Base-by-base conservation (phyloP, 2,329 filamentous ascomycete species). In the Ophiostoma triangulosporum region DNA sequence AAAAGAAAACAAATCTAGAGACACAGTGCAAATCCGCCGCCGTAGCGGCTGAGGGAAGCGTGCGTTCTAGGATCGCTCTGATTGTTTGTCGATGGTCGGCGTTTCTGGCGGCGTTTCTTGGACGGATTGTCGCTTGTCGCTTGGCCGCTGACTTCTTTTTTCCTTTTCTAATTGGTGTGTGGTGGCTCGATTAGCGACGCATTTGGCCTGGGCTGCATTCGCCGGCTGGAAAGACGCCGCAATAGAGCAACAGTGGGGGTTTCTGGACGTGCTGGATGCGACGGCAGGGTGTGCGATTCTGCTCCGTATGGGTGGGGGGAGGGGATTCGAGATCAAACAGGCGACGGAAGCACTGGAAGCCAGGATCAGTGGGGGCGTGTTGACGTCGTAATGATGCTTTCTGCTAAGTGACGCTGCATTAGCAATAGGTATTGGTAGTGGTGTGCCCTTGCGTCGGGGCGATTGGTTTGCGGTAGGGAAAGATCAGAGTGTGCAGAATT, bases 341-440 rank as follows among this genome's bases (percentile, higher is more conserved):
- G 53, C 48, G 53, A 38, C 53, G 48, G 53, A 51, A 40, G 48
- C 53, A 40, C 27, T 54, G 52, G 35, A 53, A 32, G 32, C 17
- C 24, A 43, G 31, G 35, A 32, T 40, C 49, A 48, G 49, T 40
- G 53, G 49, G 53, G 53, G 40, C 45, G 27, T 48, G 35, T 51
- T 46, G 45, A 29, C 43, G 45, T 24, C 52, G 38, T 55, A 52
- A 48, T 17, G 22, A 43, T 27, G 27, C n/a, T 31, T 38, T 22
- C 22, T 27, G 22, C 12, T 45, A 22, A 15, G 35, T n/a, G 35
- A 17, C 22, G 52, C n/a, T 17, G 49, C 29, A 40, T 55, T 55
- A 50, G 50, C 27, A 55, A 46, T 55, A 55, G 53, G 50, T 55
- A 52, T 52, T 55, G 54, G 33, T 31, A 50, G 49, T 52, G 45